Conservation (phyloP, 352 stramenopile species). For the Pythium dissotocum region DNA sequence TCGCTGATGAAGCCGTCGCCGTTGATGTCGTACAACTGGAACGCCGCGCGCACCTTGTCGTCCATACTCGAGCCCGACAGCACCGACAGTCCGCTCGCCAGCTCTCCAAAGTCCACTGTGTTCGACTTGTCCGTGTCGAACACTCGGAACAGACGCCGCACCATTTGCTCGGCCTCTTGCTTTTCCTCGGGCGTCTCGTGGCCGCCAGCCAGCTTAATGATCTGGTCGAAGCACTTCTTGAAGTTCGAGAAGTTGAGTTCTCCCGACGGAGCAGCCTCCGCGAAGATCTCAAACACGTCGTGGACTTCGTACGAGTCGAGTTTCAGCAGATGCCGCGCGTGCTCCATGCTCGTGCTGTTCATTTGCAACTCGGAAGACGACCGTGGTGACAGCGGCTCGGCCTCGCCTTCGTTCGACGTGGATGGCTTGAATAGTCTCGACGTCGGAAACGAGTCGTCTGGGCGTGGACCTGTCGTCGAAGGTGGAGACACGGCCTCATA, state of each 20-base stretch:
- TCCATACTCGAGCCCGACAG: conserved; percentile 86
- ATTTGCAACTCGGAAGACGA: conserved; percentile 42
- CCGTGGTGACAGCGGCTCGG: conserved; percentile 7
- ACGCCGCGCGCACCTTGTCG: conserved; percentile 83
- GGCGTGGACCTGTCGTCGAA: neutral
- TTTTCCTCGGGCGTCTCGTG: conserved; percentile 66
- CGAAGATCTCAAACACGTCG: conserved; percentile 89
- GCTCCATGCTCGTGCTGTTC: conserved; percentile 79
- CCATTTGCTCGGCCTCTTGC: conserved; percentile 76
- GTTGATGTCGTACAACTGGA: conserved; percentile 87
- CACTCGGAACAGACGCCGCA: conserved; percentile 78
- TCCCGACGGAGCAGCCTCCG: conserved; percentile 73
- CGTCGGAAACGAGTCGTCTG: conserved; percentile 24
- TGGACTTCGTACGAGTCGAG: conserved; percentile 86
- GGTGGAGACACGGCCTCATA: neutral
- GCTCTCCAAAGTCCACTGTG: conserved; percentile 85
- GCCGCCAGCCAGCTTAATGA: conserved; percentile 78
- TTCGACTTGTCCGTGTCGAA: conserved; percentile 88
- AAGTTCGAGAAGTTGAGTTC: conserved; percentile 81
- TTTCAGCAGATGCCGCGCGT: conserved; percentile 74
- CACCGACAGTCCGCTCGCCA: conserved; percentile 82
- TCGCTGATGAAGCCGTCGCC: conserved; percentile 83
- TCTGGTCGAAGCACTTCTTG: conserved; percentile 89
- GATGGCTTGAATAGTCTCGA: conserved; percentile 16
- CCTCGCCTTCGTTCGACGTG: neutral